These are phyloP conservation scores for Neopestalotiopsis clavispora DNA, from an alignment of 2,329 filamentous ascomycete species.

Conservation along the genomic window DNA sequence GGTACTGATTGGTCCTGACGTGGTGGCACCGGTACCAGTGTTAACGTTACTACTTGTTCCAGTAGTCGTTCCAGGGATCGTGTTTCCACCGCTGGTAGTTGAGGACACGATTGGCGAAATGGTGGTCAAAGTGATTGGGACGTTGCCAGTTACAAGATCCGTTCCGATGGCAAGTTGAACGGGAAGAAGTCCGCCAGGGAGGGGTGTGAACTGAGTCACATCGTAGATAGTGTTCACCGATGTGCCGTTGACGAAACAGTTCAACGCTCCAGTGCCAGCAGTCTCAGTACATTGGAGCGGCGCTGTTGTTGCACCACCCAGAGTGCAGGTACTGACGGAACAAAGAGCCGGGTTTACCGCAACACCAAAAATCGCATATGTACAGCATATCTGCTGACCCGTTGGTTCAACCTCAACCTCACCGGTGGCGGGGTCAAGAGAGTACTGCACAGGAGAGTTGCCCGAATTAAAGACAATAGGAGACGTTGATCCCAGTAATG, in stretches of 20 bases:
- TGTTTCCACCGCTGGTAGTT: not conserved
- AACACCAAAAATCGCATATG: not conserved
- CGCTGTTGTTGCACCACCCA: not conserved
- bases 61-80: not conserved
- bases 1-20: not conserved
- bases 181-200: not conserved
- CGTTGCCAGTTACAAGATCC: not conserved
- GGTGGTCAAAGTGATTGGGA: not conserved
- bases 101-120: not conserved
- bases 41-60: not conserved
- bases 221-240: not conserved
- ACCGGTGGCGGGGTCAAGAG: not conserved
- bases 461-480: not conserved
- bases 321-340: not conserved
- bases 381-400: not conserved
- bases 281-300: not conserved
- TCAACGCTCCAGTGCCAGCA: not conserved
- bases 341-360: conserved; percentile 1
- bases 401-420: not conserved
- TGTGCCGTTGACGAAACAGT: not conserved
- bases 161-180: not conserved
- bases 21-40: not conserved
- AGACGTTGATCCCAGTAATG: not conserved
- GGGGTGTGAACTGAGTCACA: not conserved
- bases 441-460: not conserved